Conservation (phyloP, 306 rosid species). For the Malus fusca region DNA sequence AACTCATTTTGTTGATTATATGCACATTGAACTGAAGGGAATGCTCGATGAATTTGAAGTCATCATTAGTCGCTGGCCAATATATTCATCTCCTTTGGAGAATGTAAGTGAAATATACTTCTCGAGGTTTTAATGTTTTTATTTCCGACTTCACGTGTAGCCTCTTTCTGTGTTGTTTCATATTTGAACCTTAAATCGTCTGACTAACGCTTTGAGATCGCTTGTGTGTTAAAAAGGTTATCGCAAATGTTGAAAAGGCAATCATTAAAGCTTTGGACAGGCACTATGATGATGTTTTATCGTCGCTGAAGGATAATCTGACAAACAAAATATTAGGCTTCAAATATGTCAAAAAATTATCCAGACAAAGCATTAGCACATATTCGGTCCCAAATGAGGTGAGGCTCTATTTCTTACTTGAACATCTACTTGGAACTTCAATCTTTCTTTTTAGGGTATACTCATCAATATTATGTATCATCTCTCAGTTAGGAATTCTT, state of each 20-base stretch:
- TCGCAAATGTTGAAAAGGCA: slow-evolving; percentile 31
- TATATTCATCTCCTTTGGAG: slow-evolving; percentile 19
- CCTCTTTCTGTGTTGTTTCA: not conserved
- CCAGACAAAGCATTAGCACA: slow-evolving; percentile 14
- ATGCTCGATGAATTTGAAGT: slow-evolving; percentile 22
- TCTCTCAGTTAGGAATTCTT: slow-evolving; percentile 21
- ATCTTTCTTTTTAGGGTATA: not conserved
- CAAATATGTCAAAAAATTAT: slow-evolving; percentile 26
- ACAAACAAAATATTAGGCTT: slow-evolving; percentile 26
- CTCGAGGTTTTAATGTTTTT: not conserved
- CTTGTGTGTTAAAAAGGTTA: slow-evolving; percentile 1
- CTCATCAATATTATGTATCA: not conserved
- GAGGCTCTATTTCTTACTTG: not conserved
- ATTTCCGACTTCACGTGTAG: not conserved
- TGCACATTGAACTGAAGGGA: slow-evolving; percentile 18
- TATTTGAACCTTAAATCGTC: not conserved
- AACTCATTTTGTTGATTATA: slow-evolving; percentile 18
- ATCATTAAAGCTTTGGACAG: slow-evolving; percentile 23
- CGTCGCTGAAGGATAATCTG: slow-evolving; percentile 22
- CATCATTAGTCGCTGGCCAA: slow-evolving; percentile 30
- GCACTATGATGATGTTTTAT: slow-evolving; percentile 23
- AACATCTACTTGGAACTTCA: not conserved
- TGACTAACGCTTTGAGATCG: not conserved
- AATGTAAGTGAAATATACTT: slow-evolving; percentile 12
- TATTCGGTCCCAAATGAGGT: slow-evolving; percentile 30